Evolutionary conservation across 2,329 filamentous ascomycete genomes (phyloP), one percentile per base, ranked within the genome.

Genomic region (Sordariomycetes sp.): DNA sequence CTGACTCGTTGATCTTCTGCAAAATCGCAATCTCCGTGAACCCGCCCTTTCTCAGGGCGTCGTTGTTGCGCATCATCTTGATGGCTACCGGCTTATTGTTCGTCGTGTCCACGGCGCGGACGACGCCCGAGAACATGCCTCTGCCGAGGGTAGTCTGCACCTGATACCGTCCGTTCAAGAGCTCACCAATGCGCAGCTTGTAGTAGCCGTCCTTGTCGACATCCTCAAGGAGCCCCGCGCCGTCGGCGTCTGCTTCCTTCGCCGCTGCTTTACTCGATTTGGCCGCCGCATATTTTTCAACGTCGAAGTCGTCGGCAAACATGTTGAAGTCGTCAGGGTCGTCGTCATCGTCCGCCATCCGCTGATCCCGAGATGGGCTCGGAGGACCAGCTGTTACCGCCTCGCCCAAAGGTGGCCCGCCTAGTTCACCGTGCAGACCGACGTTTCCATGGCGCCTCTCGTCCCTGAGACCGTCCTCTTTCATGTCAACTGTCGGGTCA

Each of bases 31-130:
- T 95, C 69, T 99, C 94, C 59, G 94, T 96, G 70, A 90, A 85
- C 22, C 91, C 94, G 52, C 90, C 91, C 70, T 96, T 96, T 62
- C 85, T 81, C 69, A 96, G 86, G 13, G 89, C 88, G 66, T 96
- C 91, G 65, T 99, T 97, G 70, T 95, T 95, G 61, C 94, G 88
- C 71, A 97, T 95, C 64, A 99, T 94, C 73, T 99, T 99, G 77
- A 99, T 88, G 25, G 94, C 94, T 35, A 97, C 91, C n/a, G 87
- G 69, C 63, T 82, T 81, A 65, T 85, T 85, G 59, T 80, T 88
- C 54, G 82, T 83, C 24, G 86, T 80, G 69, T 96, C 91, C 61
- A 82, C 79, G 24, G 94, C 94, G 62, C 90, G 85, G 56, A 94
- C 90, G n/a, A 99, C 94, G 10, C 90, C 90, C 0, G 94, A 95